Evolutionary conservation across 176 grass and related monocot species (phyloP).

Genomic region (Phoenix roebelenii): DNA sequence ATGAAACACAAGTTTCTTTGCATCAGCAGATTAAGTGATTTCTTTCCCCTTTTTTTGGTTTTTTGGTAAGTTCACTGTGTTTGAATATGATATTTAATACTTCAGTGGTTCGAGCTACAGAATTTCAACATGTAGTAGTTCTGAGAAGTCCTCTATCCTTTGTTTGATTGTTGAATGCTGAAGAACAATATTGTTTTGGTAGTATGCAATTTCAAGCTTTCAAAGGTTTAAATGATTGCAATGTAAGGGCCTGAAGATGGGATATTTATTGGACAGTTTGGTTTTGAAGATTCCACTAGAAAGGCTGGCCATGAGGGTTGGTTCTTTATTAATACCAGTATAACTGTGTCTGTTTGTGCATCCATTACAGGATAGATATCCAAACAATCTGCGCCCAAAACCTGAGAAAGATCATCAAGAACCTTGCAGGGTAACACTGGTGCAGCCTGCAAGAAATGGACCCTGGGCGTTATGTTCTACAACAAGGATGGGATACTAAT

Average conservation of each 20-base stretch:
- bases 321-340: conserved; percentile 19
- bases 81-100: too few relatives aligned
- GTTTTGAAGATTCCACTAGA: conserved; percentile 23
- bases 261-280: conserved; percentile 7
- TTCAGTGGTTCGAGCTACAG: too few relatives aligned
- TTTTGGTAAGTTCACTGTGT: too few relatives aligned
- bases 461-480: conserved; percentile 59
- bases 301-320: conserved; percentile 22
- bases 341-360: conserved; percentile 48
- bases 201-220: too few relatives aligned
- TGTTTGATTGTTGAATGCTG: too few relatives aligned
- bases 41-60: too few relatives aligned
- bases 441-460: conserved; percentile 63
- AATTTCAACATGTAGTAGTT: too few relatives aligned
- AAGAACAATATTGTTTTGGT: too few relatives aligned
- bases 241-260: conserved; percentile 9
- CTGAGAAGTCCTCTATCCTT: too few relatives aligned
- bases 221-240: too few relatives aligned
- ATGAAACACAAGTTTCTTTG: too few relatives aligned
- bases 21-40: too few relatives aligned
- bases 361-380: conserved; percentile 68
- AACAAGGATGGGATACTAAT: conserved; percentile 88
- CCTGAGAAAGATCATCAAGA: conserved; percentile 40
- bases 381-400: conserved; percentile 27
- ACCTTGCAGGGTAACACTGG: conserved; percentile 31